These are phyloP conservation scores for Aspergillus bertholletiae DNA, from an alignment of 495 filamentous ascomycete genomes.

Conservation along the genomic window DNA sequence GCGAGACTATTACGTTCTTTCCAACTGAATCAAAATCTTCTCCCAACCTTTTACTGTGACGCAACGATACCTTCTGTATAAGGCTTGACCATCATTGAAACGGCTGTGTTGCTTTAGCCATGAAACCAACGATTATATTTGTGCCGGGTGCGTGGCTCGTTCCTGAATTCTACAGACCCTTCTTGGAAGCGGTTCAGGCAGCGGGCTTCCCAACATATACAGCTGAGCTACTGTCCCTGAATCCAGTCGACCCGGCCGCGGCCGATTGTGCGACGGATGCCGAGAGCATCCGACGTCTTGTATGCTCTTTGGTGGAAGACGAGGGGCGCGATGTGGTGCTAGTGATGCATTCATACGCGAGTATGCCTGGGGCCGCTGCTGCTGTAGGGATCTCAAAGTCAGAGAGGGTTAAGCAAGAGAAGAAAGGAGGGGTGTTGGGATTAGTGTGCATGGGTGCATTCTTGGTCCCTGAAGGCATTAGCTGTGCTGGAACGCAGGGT, in stretches of 20 bases:
- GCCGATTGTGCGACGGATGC: conserved; percentile 18
- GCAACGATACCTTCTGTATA: too few species aligned
- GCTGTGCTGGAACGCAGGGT: conserved; percentile 23
- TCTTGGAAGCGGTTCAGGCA: conserved; percentile 11
- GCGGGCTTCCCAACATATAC: conserved; percentile 17
- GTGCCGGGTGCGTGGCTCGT: conserved; percentile 30
- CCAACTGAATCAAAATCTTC: too few species aligned
- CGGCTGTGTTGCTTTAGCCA: background rate
- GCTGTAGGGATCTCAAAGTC: conserved; percentile 16
- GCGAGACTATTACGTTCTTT: too few species aligned
- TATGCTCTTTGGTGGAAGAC: conserved; percentile 19
- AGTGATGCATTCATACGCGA: conserved; percentile 31
- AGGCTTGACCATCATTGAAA: too few species aligned
- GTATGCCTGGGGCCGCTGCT: conserved; percentile 26
- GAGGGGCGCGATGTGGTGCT: conserved; percentile 26
- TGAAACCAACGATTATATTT: conserved; percentile 21
- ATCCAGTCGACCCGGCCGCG: conserved; percentile 12
- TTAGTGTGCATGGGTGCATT: conserved; percentile 29
- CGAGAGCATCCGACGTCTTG: conserved; percentile 8
- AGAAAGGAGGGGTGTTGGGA: conserved; percentile 25
- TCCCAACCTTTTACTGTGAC: too few species aligned
- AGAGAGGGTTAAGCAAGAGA: conserved; percentile 14
- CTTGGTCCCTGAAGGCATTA: conserved; percentile 22
- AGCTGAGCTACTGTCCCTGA: conserved; percentile 20
- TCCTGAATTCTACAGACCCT: conserved; percentile 19